Percentiles rank a stretch among this genome's conserved stretches.
Evolutionary conservation across 768 basidiomycete species (phyloP).

Genomic region (Cubamyces lactineus): DNA sequence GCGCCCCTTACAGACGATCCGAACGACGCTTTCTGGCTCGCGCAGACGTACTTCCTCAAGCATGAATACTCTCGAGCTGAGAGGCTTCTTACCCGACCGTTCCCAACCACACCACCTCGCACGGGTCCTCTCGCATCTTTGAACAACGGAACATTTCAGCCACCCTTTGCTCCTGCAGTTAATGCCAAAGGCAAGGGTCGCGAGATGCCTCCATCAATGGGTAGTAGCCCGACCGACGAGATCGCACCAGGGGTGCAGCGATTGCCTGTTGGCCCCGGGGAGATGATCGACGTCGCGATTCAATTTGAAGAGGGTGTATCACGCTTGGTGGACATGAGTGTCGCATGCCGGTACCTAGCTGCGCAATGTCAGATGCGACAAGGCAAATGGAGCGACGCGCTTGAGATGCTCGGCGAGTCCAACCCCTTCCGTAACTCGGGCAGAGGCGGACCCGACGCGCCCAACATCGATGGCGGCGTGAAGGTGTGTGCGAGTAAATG

Average conservation of each 20-base stretch:
- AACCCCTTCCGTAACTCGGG: constrained; percentile 83
- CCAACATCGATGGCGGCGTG: constrained; percentile 90
- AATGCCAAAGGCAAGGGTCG: constrained; percentile 65
- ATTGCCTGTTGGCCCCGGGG: constrained; percentile 66
- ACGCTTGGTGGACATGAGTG: constrained; percentile 89
- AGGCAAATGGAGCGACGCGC: constrained; percentile 90
- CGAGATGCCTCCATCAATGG: constrained; percentile 38
- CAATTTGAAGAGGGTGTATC: constrained; percentile 67
- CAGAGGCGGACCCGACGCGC: constrained; percentile 68
- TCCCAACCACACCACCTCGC: constrained; percentile 52
- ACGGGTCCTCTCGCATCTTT: constrained; percentile 35
- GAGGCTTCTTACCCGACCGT: constrained; percentile 85
- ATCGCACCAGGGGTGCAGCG: constrained; percentile 44
- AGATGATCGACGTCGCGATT: constrained; percentile 69
- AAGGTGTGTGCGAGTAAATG: too few relatives aligned
- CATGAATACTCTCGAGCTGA: constrained; percentile 96
- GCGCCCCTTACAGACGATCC: constrained; percentile 67
- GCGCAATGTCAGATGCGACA: constrained; percentile 93
- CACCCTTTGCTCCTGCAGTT: constrained; percentile 20
- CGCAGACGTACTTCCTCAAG: constrained; percentile 96
- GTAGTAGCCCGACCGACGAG: constrained; percentile 14
- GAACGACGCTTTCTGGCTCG: constrained; percentile 99
- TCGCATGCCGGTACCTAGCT: constrained; percentile 94
- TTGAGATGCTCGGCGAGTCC: constrained; percentile 90
- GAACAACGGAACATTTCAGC: constrained; percentile 47